Percentiles rank a stretch among this genome's conserved stretches.
These are phyloP conservation scores for Penicillium roqueforti DNA, from an alignment of 495 filamentous ascomycete species.

Conservation along the genomic window DNA sequence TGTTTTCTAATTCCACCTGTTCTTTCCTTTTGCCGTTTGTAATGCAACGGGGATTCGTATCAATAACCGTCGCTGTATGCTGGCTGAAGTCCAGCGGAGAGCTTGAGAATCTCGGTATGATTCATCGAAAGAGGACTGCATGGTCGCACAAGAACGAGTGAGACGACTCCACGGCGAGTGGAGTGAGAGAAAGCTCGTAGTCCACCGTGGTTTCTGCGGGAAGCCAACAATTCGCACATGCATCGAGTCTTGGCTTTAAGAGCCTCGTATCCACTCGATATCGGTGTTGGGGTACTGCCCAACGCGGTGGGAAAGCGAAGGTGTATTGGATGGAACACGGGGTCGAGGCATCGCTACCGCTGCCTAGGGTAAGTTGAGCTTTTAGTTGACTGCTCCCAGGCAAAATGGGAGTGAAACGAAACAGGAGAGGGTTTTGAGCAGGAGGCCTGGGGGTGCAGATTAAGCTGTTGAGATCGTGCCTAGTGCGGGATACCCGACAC, in stretches of 20 bases:
- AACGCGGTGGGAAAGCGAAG: background rate
- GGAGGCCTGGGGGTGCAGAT: background rate
- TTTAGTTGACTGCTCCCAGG: background rate
- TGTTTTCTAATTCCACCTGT: conserved; percentile 8
- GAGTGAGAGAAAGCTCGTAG: background rate
- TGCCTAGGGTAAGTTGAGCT: background rate
- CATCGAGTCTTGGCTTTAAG: background rate
- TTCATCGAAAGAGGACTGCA: background rate
- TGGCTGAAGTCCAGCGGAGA: background rate
- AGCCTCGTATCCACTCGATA: background rate
- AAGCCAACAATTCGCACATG: background rate
- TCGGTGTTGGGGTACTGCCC: background rate
- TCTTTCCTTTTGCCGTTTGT: background rate
- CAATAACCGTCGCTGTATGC: background rate
- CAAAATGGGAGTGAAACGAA: background rate
- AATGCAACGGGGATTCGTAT: background rate
- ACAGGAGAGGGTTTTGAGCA: background rate
- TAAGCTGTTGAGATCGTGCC: background rate
- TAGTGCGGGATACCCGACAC: conserved; percentile 1
- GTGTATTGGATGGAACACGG: background rate
- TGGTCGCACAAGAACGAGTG: conserved; percentile 2
- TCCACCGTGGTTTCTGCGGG: background rate
- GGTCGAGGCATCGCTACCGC: background rate
- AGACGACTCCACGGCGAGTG: background rate
- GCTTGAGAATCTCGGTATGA: background rate